These are phyloP conservation scores for Hibiscus syriacus DNA, from an alignment of 345 rosid species.

Conservation along the genomic window DNA sequence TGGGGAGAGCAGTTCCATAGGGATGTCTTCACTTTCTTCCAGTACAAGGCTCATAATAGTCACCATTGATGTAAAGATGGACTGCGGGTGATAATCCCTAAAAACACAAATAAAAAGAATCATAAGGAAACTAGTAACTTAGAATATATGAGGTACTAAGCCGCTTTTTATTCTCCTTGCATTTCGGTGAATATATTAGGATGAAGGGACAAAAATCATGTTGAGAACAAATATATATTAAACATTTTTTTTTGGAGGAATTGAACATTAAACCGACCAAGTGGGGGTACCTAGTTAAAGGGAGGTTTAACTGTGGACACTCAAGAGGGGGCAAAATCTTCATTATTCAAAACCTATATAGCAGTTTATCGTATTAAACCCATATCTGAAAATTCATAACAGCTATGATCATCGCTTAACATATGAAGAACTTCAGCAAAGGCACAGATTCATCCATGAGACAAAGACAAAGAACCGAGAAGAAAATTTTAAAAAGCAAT, in stretches of 20 bases:
- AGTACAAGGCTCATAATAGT: no score
- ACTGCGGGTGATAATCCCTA: no score
- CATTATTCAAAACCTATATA: not conserved
- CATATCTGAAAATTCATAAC: not conserved
- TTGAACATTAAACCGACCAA: no score
- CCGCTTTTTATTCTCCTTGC: no score
- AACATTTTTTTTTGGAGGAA: no score
- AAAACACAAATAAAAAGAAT: no score
- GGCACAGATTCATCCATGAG: not conserved
- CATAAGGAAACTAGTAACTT: no score
- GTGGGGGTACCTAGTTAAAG: no score
- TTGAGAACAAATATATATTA: not conserved
- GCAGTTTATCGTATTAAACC: not conserved
- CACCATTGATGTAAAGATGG: no score
- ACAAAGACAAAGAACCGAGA: not conserved
- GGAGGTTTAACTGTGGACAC: not conserved
- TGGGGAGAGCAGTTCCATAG: constrained; percentile 61
- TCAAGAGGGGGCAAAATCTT: not conserved
- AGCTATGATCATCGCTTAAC: not conserved
- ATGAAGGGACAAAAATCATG: not conserved
- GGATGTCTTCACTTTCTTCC: constrained; percentile 88
- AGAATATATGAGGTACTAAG: no score
- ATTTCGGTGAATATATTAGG: not conserved
- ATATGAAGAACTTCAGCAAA: not conserved
- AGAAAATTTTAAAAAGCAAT: not conserved